Conservation (phyloP, 176 grass and related monocot genomes). For the Raddia distichophylla region DNA sequence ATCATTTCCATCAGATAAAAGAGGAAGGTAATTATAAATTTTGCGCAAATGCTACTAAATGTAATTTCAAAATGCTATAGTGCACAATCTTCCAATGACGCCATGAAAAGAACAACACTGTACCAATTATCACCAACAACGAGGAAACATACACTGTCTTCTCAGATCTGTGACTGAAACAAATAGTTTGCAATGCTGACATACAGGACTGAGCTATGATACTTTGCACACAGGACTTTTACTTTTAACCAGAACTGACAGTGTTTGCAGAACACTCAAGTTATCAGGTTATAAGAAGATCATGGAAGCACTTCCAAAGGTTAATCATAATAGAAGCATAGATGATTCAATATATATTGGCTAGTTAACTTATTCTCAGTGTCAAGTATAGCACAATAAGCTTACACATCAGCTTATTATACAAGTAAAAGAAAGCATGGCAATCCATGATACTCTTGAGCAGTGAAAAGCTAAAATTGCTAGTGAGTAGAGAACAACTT, state of each 20-base stretch:
- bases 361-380: background rate
- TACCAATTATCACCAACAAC: conserved; percentile 9
- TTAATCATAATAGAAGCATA: conserved; percentile 14
- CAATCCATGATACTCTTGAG: background rate
- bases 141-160: background rate
- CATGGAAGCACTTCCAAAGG: background rate
- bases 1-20: conserved; percentile 35
- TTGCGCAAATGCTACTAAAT: conserved; percentile 9
- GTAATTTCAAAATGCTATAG: background rate
- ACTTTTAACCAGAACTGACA: background rate
- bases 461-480: conserved; percentile 7
- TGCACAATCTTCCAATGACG: conserved; percentile 3
- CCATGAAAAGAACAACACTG: conserved; percentile 9
- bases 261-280: conserved; percentile 9
- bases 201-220: conserved; percentile 1
- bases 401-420: background rate
- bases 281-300: conserved; percentile 7
- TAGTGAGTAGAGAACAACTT: background rate
- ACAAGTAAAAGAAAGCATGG: background rate
- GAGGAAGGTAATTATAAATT: background rate
- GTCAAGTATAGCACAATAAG: conserved; percentile 13
- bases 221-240: background rate
- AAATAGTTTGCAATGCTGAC: conserved; percentile 19
- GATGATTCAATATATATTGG: background rate
- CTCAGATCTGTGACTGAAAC: background rate